These are phyloP conservation scores for Penicillium sp. DNA, from an alignment of 2,329 filamentous ascomycete genomes.

Conservation along the genomic window DNA sequence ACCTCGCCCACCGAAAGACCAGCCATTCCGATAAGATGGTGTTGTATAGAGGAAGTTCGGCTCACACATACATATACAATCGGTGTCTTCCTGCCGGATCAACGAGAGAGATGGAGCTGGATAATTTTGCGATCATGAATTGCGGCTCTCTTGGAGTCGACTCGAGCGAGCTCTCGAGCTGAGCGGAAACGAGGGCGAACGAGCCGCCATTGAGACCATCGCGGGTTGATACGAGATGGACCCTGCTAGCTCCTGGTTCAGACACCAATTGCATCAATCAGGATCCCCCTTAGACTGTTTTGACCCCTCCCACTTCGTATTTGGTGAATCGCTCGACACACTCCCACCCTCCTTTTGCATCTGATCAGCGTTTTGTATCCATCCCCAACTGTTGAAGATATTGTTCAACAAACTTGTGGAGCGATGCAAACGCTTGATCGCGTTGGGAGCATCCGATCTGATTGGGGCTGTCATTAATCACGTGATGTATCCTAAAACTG, in stretches of 20 bases:
- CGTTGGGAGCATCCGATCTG: too few species aligned
- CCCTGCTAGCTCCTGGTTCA: not conserved
- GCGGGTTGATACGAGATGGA: not conserved
- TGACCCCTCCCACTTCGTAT: not conserved
- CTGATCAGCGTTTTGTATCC: too few species aligned
- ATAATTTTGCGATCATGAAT: not conserved
- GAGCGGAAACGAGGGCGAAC: not conserved
- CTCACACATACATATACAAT: not conserved
- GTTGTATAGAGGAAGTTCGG: not conserved
- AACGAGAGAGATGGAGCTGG: not conserved
- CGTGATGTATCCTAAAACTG: too few species aligned
- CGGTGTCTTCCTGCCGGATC: not conserved
- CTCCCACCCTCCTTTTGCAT: too few species aligned
- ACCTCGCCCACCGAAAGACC: not conserved
- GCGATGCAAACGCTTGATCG: too few species aligned
- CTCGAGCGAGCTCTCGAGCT: not conserved
- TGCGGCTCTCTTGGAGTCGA: not conserved
- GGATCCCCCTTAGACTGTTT: not conserved
- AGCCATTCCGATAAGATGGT: not conserved
- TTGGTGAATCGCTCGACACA: not conserved
- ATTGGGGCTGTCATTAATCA: too few species aligned
- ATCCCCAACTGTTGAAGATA: too few species aligned
- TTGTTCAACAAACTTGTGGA: too few species aligned
- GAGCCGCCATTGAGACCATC: slow-evolving; percentile 1
- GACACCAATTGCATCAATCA: not conserved